Evolutionary conservation across 2,329 filamentous ascomycete genomes (phyloP).

Genomic region (Hypoxylon sp.): DNA sequence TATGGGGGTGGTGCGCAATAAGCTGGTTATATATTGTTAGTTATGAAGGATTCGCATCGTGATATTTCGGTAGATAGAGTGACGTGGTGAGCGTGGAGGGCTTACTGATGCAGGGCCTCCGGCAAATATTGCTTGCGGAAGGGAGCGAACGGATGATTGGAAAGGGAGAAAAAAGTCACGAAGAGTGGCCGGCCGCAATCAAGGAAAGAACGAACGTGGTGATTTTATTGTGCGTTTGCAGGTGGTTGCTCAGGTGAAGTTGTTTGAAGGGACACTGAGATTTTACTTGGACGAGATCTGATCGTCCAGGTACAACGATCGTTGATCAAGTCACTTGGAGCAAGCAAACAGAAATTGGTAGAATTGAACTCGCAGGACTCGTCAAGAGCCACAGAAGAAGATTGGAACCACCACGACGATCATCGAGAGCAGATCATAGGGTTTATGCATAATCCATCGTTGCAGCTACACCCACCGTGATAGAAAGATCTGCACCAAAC

Average conservation of each 20-base stretch:
- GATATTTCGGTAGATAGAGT: constrained; percentile 30
- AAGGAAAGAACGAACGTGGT: constrained; percentile 8
- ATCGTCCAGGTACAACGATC: constrained; percentile 14
- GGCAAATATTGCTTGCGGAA: constrained; percentile 28
- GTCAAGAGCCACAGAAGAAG: constrained; percentile 18
- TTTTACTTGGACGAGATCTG: constrained; percentile 8
- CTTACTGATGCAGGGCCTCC: constrained; percentile 20
- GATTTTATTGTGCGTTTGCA: constrained; percentile 1
- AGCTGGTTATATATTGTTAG: constrained; percentile 32
- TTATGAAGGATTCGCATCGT: constrained; percentile 22
- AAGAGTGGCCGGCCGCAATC: constrained; percentile 15
- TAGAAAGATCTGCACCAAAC: constrained; percentile 13
- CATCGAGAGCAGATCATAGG: constrained; percentile 27
- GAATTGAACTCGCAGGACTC: constrained; percentile 21
- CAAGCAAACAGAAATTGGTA: constrained; percentile 6
- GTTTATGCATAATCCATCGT: constrained; percentile 42
- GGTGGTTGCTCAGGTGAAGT: constrained; percentile 5
- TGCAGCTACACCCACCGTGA: constrained; percentile 20
- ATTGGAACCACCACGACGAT: constrained; percentile 31
- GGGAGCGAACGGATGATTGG: constrained; percentile 5
- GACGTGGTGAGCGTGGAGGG: constrained; percentile 11
- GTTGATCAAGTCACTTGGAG: constrained; percentile 13
- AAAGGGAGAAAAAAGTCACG: not conserved
- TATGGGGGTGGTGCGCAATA: constrained; percentile 15
- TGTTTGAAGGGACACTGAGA: constrained; percentile 13